phyloP scores from a whole-genome alignment of 2,329 filamentous ascomycete genomes.

The Macrophomina tecta region DNA sequence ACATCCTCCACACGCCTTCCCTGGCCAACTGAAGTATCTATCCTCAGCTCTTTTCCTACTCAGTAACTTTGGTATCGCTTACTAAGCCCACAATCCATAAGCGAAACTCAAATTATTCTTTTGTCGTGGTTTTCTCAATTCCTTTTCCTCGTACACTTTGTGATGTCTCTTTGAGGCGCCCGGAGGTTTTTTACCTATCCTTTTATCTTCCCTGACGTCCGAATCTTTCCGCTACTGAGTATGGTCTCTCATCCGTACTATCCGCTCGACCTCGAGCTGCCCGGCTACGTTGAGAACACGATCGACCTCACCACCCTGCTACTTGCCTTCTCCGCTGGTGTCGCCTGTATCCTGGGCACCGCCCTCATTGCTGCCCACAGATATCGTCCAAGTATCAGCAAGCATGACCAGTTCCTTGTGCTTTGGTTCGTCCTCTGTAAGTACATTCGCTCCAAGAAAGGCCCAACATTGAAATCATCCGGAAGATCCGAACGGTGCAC shows the following conservation, averaged over 20 bases:
- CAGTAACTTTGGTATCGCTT: neutral
- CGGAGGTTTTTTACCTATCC: too few relatives aligned
- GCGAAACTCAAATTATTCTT: neutral
- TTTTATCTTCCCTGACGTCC: too few relatives aligned
- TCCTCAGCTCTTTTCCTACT: neutral
- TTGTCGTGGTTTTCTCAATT: neutral
- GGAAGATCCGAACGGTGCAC: neutral
- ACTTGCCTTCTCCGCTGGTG: constrained; percentile 1
- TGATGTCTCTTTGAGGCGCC: too few relatives aligned
- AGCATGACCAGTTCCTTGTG: constrained; percentile 3
- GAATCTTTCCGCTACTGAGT: too few relatives aligned
- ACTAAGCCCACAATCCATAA: constrained; percentile 18
- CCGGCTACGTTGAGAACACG: constrained; percentile 6
- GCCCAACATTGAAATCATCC: neutral
- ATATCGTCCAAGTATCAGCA: constrained; percentile 9
- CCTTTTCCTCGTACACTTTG: too few relatives aligned
- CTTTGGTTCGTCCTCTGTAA: constrained; percentile 23
- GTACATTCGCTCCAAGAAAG: neutral
- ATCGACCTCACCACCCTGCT: neutral
- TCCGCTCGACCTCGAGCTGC: constrained; percentile 15
- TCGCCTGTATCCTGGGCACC: neutral
- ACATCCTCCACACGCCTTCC: too few relatives aligned
- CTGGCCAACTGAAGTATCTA: too few relatives aligned
- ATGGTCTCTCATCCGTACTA: constrained; percentile 10
- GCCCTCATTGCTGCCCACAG: constrained; percentile 2